Percentiles rank a stretch among this genome's conserved stretches.
Conservation (phyloP, 2,329 filamentous ascomycete species). For the Sclerotiophoma versabilis region DNA sequence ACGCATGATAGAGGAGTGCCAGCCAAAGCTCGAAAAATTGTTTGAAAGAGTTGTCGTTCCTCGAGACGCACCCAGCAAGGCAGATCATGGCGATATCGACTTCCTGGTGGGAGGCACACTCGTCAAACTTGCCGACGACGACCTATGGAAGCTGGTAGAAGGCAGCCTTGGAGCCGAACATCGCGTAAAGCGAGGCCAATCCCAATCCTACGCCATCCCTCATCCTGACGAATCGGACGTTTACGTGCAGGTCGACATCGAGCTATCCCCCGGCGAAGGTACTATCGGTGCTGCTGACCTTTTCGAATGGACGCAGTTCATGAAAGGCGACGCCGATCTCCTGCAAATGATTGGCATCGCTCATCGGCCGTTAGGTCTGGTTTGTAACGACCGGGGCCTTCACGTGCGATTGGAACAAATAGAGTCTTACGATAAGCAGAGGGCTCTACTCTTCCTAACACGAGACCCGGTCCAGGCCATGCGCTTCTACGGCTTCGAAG, state of each 20-base stretch:
- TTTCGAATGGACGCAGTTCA: constrained; percentile 70
- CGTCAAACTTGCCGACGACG: constrained; percentile 16
- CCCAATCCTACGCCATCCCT: constrained; percentile 60
- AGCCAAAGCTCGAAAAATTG: constrained; percentile 57
- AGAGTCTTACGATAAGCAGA: constrained; percentile 64
- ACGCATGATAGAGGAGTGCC: constrained; percentile 56
- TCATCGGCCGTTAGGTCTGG: constrained; percentile 71
- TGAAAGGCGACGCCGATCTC: constrained; percentile 74
- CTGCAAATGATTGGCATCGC: constrained; percentile 71
- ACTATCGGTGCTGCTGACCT: constrained; percentile 36
- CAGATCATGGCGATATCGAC: constrained; percentile 76
- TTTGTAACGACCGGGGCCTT: constrained; percentile 68
- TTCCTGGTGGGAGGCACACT: constrained; percentile 60
- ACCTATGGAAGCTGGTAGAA: constrained; percentile 45
- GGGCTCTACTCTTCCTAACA: constrained; percentile 67
- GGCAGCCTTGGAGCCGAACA: constrained; percentile 56
- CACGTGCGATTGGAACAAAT: constrained; percentile 73
- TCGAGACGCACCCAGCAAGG: constrained; percentile 73
- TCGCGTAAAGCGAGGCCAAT: constrained; percentile 29
- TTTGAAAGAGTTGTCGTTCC: constrained; percentile 66
- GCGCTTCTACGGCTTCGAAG: constrained; percentile 68
- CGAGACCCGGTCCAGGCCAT: constrained; percentile 64
- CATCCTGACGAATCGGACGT: constrained; percentile 29
- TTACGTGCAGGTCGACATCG: constrained; percentile 74
- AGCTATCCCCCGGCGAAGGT: constrained; percentile 55